Evolutionary conservation across 176 grass and related monocot genomes (phyloP), one percentile per base, ranked within the genome.

Genomic region (Avena atlantica): DNA sequence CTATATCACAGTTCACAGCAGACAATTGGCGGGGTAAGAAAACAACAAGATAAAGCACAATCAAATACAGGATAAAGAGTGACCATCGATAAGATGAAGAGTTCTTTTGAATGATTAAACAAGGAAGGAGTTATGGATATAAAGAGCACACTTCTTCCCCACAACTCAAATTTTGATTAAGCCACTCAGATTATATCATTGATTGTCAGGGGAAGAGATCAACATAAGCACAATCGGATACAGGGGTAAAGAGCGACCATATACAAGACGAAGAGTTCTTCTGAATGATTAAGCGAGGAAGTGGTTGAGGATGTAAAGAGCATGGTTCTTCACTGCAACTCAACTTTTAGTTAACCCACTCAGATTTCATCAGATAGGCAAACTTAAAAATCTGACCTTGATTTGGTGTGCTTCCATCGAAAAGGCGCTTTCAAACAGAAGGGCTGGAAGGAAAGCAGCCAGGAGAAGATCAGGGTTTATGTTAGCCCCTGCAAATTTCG

Each of bases 391-490:
- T 1, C 0, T 91, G 37, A 95, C 91, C 96, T 95, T 98, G 60
- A 98, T 98, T 92, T 98, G 93, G 74, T 98, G 96, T 81, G 92
- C 58, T 84, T 98, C 93, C 96, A 98, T 89, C 3, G 90, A 85
- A 83, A 98, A 98, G 31, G 96, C 92, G 37, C 96, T 98, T 85
- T 98, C 96, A 86, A 98, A 98, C 21, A 98, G 64, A 86, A 98
- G 96, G 68, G 93, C 96, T 52, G 96, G 93, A 86, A 95, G 92
- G 76, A 98, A 98, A 84, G 95, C 96, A 77, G 96, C 73, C 73
- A 98, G 81, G 2, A 98, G 86, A 88, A 98, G 93, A 88, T 92
- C 86, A 47, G 96, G 96, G 74, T 95, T 92, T 88, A 98, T 98
- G 74, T 95, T 95, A 85, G 91, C 90, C 96, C 96, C 93, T 98